Evolutionary conservation across 805 yeast species (phyloP).

Genomic region (Monosporozyma aerobia): DNA sequence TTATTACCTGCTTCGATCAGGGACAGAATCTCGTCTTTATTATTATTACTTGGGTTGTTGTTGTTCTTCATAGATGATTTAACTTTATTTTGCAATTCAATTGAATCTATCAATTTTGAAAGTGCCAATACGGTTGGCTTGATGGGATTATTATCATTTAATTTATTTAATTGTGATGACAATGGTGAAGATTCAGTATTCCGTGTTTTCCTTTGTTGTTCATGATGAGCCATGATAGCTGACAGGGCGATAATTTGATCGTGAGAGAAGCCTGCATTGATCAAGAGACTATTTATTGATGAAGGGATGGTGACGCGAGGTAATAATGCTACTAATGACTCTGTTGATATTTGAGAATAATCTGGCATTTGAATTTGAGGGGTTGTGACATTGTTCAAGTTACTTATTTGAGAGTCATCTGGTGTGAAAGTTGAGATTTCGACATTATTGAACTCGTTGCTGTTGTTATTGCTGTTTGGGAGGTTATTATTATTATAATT

Average conservation of each 20-base stretch:
- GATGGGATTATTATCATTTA: conserved; percentile 2
- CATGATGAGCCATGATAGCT: conserved; percentile 65
- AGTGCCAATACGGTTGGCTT: neutral
- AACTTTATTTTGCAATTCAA: neutral
- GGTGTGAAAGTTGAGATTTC: neutral
- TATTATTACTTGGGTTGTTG: neutral
- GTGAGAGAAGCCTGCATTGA: conserved; percentile 55
- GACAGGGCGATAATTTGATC: conserved; percentile 68
- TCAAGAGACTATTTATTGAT: conserved; percentile 56
- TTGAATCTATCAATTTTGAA: neutral
- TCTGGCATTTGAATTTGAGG: conserved; percentile 23
- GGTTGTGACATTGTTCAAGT: conserved; percentile 2
- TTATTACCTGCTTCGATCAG: conserved; percentile 5
- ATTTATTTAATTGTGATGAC: neutral
- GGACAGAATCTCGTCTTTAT: conserved; percentile 1
- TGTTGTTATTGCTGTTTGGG: neutral
- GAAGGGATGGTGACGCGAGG: conserved; percentile 65
- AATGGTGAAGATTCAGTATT: neutral
- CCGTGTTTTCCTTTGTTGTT: conserved; percentile 25
- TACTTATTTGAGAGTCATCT: neutral
- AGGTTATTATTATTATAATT: neutral
- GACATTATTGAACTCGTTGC: neutral
- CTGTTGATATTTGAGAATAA: conserved; percentile 25
- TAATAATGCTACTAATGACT: conserved; percentile 33
- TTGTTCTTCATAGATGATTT: neutral